Base-by-base conservation (phyloP, 1,284 basidiomycete species). In the Sphaerobolus stellatus region DNA sequence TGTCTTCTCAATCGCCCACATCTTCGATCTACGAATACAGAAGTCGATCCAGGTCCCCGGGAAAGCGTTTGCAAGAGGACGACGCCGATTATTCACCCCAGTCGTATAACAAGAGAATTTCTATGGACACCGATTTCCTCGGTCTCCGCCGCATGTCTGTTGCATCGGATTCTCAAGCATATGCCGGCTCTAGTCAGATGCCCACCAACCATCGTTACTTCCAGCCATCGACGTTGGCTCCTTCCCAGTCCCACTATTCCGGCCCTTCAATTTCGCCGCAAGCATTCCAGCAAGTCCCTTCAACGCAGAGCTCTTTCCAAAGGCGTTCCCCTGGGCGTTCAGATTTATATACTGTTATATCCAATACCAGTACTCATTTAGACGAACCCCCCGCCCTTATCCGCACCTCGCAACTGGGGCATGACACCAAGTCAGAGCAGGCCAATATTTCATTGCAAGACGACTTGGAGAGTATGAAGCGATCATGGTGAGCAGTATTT, bases 381-480 rank as follows among this genome's bases (percentile, higher is more conserved):
- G 33, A 48, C 31, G 46, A 53, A 16, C 22, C 18, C 22, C 14
- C 43, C 33, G 48, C 52, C 18, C 31, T 51, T 14, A 29, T 58
- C 31, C 48, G 51, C 44, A 56, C 50, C 29, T 44, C 50, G 9
- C 51, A 50, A 30, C 44, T 57, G 2, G 45, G 52, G 9, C 33
- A 34, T 18, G 40, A 52, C 27, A 25, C 44, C n/a, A 48, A 29
- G n/a, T 33, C 51, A 6, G 51, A 48, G 13, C 56, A 47, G 25
- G 56, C 56, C 8, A 29, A 60, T 1, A 61, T 77, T 34, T 66
- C 68, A 50, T 59, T 80, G 8, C 66, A 72, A 18, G 74, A 75
- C 27, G 75, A 81, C 60, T 62, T 81, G 27, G 68, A 70, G 54
- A 61, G 68, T 33, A 78, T 81, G 75, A 74, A 77, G 5, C 67